A percentile compares a stretch with the other conserved stretches of the same genome.
Evolutionary conservation across 2,329 filamentous ascomycete species (phyloP).

Genomic region (Exserohilum rostratum): DNA sequence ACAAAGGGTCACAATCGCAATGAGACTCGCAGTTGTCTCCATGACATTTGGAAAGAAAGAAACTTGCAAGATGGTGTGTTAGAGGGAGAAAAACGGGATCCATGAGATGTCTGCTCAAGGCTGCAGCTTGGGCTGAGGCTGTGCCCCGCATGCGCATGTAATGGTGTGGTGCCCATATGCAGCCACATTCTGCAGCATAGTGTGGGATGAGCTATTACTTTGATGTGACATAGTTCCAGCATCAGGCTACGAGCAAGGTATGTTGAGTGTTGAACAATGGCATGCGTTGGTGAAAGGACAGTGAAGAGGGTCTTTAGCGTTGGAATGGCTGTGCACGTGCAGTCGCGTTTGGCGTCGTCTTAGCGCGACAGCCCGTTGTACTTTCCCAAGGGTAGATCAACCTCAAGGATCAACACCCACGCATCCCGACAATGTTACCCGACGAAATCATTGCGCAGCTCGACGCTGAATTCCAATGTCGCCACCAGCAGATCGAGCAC

Average conservation of each 20-base stretch:
- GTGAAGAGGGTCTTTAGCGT: background rate
- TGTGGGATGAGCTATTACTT: too few species aligned
- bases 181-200: background rate
- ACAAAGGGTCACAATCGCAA: constrained; percentile 31
- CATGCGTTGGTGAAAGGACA: background rate
- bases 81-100: background rate
- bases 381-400: too few species aligned
- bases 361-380: constrained; percentile 19
- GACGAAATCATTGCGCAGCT: constrained; percentile 46
- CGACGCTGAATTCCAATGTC: constrained; percentile 48
- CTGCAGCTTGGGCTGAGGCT: background rate
- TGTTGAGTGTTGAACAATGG: background rate
- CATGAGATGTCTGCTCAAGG: background rate
- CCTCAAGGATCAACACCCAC: background rate
- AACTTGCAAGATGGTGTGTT: background rate
- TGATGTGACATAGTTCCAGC: too few species aligned
- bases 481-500: constrained; percentile 56
- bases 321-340: constrained; percentile 23
- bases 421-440: constrained; percentile 42
- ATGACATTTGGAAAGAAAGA: background rate
- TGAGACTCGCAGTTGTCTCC: constrained; percentile 23
- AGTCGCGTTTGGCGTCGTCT: constrained; percentile 21
- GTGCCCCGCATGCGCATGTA: background rate
- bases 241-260: background rate
- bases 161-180: background rate